Conservation (phyloP, 352 stramenopile genomes). For the Globisporangium canariense region DNA sequence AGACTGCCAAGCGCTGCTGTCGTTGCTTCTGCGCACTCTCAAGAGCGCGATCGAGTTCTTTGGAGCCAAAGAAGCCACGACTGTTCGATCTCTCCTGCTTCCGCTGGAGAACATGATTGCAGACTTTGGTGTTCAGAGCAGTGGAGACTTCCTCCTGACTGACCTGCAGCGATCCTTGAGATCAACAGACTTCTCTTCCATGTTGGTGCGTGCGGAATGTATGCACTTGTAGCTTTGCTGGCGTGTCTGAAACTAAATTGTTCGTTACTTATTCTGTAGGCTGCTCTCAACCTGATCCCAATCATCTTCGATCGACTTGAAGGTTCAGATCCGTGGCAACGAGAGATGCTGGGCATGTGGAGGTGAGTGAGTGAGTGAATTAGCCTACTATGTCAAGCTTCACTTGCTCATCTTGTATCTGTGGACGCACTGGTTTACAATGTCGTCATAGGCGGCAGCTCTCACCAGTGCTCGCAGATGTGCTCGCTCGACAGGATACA, state of each 20-base stretch:
- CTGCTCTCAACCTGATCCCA: constrained; percentile 7
- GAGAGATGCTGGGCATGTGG: background rate
- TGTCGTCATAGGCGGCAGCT: constrained; percentile 23
- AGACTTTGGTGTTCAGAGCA: constrained; percentile 28
- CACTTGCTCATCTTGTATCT: background rate
- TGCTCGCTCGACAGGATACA: constrained; percentile 14
- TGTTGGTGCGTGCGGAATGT: constrained; percentile 6
- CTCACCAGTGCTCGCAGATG: constrained; percentile 16
- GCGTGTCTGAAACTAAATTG: background rate
- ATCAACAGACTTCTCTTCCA: background rate
- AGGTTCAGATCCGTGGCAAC: background rate
- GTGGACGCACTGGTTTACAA: background rate
- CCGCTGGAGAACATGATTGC: constrained; percentile 29
- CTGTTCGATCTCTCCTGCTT: background rate
- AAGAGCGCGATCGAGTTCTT: background rate
- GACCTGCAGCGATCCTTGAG: background rate
- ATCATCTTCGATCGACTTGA: background rate
- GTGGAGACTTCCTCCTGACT: background rate
- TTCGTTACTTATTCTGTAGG: background rate
- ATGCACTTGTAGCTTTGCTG: background rate
- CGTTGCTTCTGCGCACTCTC: constrained; percentile 22
- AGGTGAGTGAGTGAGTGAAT: background rate
- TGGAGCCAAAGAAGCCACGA: background rate
- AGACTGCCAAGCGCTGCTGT: constrained; percentile 22
- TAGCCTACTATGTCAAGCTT: background rate